Percentiles rank a stretch among this genome's conserved stretches.
These are phyloP conservation scores for Rhizophora mangle DNA, from an alignment of 345 rosid species.

Conservation along the genomic window DNA sequence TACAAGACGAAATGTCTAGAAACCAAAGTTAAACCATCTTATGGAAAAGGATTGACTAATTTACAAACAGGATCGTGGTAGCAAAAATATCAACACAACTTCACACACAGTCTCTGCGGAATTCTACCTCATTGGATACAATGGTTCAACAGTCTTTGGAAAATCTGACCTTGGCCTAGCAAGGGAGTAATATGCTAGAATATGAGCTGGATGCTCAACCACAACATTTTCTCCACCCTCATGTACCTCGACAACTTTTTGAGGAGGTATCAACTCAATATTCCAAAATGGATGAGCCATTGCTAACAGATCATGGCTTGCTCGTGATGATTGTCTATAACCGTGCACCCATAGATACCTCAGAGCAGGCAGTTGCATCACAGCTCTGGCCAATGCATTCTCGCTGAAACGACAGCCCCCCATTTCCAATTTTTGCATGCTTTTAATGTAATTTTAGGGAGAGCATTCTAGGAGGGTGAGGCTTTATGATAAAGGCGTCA, in stretches of 20 bases:
- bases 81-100: conserved; percentile 7
- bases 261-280: conserved; percentile 75
- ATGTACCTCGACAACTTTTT: conserved; percentile 35
- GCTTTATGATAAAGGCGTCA: no score
- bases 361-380: conserved; percentile 54
- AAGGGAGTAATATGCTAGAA: conserved; percentile 91
- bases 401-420: conserved; percentile 91
- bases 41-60: conserved; percentile 12
- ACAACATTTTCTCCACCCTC: conserved; percentile 27
- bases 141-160: conserved; percentile 58
- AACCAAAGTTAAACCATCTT: neutral
- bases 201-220: conserved; percentile 77
- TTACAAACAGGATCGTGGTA: conserved; percentile 23
- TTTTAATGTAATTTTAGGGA: no score
- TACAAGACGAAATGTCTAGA: conserved; percentile 23
- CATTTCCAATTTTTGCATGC: conserved; percentile 81
- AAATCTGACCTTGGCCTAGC: conserved; percentile 88
- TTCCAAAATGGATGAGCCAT: conserved; percentile 97
- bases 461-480: no score
- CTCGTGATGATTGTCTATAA: conserved; percentile 45
- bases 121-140: conserved; percentile 30
- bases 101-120: conserved; percentile 44
- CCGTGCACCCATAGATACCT: conserved; percentile 99
- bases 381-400: conserved; percentile 68
- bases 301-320: conserved; percentile 51